These are phyloP conservation scores for Fusarium nurragi DNA, from an alignment of 2,329 filamentous ascomycete genomes.

Conservation along the genomic window DNA sequence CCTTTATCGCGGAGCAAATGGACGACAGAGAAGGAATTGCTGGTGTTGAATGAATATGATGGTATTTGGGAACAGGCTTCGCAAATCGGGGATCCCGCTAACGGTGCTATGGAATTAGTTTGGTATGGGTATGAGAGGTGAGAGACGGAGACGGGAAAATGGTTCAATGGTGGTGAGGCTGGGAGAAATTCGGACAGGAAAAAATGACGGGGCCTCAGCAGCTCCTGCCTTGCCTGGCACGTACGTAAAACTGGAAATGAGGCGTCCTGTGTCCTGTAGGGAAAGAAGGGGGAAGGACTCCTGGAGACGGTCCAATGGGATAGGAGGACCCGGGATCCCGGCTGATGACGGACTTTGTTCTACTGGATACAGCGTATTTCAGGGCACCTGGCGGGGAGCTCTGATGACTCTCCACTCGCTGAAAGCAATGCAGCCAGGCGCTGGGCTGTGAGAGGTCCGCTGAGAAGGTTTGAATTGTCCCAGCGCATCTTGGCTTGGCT, in stretches of 20 bases:
- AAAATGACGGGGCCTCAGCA: constrained; percentile 34
- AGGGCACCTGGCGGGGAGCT: constrained; percentile 21
- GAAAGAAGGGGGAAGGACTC: constrained; percentile 11
- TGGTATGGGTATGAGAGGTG: constrained; percentile 14
- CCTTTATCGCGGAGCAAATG: constrained; percentile 8
- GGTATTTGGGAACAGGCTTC: constrained; percentile 14
- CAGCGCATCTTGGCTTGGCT: constrained; percentile 23
- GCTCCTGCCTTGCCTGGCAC: constrained; percentile 31
- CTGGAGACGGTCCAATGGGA: constrained; percentile 9
- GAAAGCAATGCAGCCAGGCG: constrained; percentile 14
- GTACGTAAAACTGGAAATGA: constrained; percentile 45
- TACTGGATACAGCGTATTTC: constrained; percentile 31
- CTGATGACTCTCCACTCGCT: constrained; percentile 27
- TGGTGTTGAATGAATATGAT: constrained; percentile 38
- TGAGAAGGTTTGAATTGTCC: constrained; percentile 20
- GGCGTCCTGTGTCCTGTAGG: constrained; percentile 29
- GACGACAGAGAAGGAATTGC: constrained; percentile 4
- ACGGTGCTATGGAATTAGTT: constrained; percentile 25
- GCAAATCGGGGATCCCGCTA: constrained; percentile 23
- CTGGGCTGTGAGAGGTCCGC: constrained; percentile 8
- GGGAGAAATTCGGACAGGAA: constrained; percentile 37
- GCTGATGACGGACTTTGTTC: constrained; percentile 13
- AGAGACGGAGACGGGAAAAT: constrained; percentile 11
- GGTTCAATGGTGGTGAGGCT: constrained; percentile 36
- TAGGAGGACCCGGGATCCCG: constrained; percentile 9